Conservation (phyloP, 495 filamentous ascomycete genomes). For the Hyaloscypha bicolor region DNA sequence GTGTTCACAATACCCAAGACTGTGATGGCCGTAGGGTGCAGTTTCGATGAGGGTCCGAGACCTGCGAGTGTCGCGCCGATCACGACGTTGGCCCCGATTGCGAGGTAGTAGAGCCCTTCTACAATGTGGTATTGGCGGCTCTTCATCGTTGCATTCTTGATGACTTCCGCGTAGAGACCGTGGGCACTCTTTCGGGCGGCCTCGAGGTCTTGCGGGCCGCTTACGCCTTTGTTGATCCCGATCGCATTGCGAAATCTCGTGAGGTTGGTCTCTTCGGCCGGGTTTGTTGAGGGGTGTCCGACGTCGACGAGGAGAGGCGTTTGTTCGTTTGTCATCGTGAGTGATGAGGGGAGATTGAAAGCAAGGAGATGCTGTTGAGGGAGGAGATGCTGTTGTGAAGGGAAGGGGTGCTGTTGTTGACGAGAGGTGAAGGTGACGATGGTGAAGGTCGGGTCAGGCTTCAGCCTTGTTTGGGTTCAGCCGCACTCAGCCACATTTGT, state of each 20-base stretch:
- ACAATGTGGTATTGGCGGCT: conserved; percentile 19
- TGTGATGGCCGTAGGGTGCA: conserved; percentile 31
- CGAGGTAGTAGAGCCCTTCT: conserved; percentile 24
- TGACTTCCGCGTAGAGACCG: conserved; percentile 28
- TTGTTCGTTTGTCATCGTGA: neutral
- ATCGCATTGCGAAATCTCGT: conserved; percentile 27
- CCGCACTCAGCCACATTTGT: neutral
- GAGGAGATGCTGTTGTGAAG: neutral
- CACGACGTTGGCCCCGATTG: conserved; percentile 33
- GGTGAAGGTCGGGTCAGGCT: neutral
- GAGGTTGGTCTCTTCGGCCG: conserved; percentile 19
- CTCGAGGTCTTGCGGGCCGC: conserved; percentile 21
- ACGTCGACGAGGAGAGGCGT: conserved; percentile 14
- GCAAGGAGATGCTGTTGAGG: neutral
- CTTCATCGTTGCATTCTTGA: conserved; percentile 11
- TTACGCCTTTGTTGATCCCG: conserved; percentile 19
- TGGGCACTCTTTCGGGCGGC: conserved; percentile 13
- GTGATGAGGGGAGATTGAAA: neutral
- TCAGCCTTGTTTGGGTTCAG: neutral
- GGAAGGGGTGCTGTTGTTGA: neutral
- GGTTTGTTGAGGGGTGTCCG: neutral
- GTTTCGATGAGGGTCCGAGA: conserved; percentile 30
- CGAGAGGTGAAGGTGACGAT: neutral
- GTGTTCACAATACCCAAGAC: conserved; percentile 38
- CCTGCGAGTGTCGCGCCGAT: conserved; percentile 38